Percentiles rank a stretch among this genome's conserved stretches.
Evolutionary conservation across 2,329 filamentous ascomycete species (phyloP).

Genomic region (Teratosphaeria destructans): DNA sequence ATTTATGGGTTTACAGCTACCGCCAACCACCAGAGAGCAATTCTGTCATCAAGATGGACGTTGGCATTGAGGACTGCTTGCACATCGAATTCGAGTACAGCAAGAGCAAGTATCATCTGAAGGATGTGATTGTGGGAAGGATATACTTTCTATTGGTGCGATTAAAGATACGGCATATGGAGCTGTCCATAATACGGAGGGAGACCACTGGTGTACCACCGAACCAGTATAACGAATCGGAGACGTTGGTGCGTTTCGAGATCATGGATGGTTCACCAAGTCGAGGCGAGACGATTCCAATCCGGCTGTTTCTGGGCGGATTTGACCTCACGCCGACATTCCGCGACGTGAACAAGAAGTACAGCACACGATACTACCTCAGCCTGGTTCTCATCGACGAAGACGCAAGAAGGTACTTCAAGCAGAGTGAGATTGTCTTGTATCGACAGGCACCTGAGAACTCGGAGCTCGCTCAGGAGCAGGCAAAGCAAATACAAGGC

Average conservation of each 20-base stretch:
- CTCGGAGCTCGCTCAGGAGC: slow-evolving; percentile 37
- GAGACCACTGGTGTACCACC: slow-evolving; percentile 94
- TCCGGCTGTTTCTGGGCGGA: slow-evolving; percentile 89
- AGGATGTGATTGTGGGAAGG: slow-evolving; percentile 95
- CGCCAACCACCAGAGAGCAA: slow-evolving; percentile 97
- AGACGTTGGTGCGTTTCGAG: slow-evolving; percentile 95
- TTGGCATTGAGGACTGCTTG: slow-evolving; percentile 96
- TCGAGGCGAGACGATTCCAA: slow-evolving; percentile 87
- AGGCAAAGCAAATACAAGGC: slow-evolving; percentile 33
- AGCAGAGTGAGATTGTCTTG: slow-evolving; percentile 96
- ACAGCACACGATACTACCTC: slow-evolving; percentile 94
- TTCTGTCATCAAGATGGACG: slow-evolving; percentile 99
- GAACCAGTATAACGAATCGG: slow-evolving; percentile 99
- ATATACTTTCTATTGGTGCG: slow-evolving; percentile 97
- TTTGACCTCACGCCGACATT: slow-evolving; percentile 98
- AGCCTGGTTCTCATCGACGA: slow-evolving; percentile 57
- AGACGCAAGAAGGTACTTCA: slow-evolving; percentile 97
- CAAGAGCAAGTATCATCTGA: slow-evolving; percentile 98
- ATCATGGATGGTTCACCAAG: slow-evolving; percentile 99
- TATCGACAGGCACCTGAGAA: slow-evolving; percentile 63
- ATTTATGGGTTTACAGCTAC: slow-evolving; percentile 99
- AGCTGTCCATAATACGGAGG: slow-evolving; percentile 90
- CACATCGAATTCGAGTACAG: slow-evolving; percentile 99
- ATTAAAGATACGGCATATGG: slow-evolving; percentile 99
- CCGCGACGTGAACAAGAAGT: slow-evolving; percentile 99